phyloP scores from a whole-genome alignment of 2,329 filamentous ascomycete genomes.

The Bisporella sp. region DNA sequence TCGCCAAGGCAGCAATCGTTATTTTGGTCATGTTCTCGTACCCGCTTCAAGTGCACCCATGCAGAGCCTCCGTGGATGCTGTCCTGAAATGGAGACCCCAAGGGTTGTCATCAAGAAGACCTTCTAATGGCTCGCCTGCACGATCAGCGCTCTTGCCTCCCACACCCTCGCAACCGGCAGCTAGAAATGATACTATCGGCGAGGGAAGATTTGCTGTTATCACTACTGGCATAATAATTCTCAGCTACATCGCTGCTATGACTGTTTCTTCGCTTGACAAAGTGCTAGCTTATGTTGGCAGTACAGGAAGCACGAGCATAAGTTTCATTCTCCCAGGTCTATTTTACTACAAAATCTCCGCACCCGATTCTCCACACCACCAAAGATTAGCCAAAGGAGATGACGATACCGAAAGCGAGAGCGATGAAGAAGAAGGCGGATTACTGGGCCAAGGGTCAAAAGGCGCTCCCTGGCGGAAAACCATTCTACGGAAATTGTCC shows the following conservation, averaged over 20 bases:
- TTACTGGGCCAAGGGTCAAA: constrained; percentile 21
- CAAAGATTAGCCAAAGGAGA: constrained; percentile 86
- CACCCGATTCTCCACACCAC: constrained; percentile 79
- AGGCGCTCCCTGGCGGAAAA: constrained; percentile 37
- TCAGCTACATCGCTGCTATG: constrained; percentile 83
- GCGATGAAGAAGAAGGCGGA: constrained; percentile 40
- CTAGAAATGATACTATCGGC: constrained; percentile 60
- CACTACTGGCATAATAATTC: constrained; percentile 76
- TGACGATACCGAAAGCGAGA: constrained; percentile 63
- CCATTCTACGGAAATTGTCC: constrained; percentile 63
- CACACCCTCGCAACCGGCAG: constrained; percentile 37
- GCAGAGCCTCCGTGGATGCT: constrained; percentile 88
- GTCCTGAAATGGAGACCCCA: constrained; percentile 86
- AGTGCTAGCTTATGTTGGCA: constrained; percentile 91
- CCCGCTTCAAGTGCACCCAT: constrained; percentile 91
- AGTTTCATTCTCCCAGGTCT: constrained; percentile 93
- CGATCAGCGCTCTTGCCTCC: constrained; percentile 34
- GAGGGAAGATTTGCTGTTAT: constrained; percentile 85
- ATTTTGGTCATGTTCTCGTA: constrained; percentile 95
- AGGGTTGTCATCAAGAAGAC: constrained; percentile 27
- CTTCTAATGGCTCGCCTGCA: constrained; percentile 29
- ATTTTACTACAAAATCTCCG: constrained; percentile 98
- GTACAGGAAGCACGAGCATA: constrained; percentile 89
- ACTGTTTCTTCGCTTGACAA: constrained; percentile 85
- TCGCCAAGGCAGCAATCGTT: constrained; percentile 92